phyloP scores from a whole-genome alignment of 129 eudicot species.

The Artemisia argyi region DNA sequence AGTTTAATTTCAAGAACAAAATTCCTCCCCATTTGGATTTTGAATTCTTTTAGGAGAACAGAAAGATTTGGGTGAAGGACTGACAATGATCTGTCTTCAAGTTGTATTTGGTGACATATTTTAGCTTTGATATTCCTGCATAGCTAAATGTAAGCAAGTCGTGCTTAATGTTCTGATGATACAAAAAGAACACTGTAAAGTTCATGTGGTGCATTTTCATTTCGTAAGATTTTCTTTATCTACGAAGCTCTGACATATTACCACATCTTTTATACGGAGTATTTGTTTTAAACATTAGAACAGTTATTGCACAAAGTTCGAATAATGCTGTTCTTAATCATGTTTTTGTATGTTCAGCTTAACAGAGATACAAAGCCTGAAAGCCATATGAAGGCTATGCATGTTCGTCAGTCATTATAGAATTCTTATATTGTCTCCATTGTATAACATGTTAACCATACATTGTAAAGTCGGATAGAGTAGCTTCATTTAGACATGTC shows the following conservation, averaged over 20 bases:
- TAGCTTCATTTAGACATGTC: too few relatives aligned
- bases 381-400: too few relatives aligned
- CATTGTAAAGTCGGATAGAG: too few relatives aligned
- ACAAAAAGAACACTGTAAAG: conserved; percentile 29
- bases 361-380: too few relatives aligned
- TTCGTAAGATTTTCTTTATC: conserved; percentile 8
- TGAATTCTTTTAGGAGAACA: background rate
- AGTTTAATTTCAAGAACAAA: conserved; percentile 8
- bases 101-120: conserved; percentile 26
- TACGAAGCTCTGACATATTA: background rate
- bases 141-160: conserved; percentile 13
- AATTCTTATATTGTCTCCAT: too few relatives aligned
- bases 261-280: background rate
- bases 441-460: too few relatives aligned
- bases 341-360: background rate
- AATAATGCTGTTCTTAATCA: background rate
- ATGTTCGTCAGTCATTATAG: too few relatives aligned
- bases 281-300: background rate
- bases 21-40: conserved; percentile 25
- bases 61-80: conserved; percentile 21
- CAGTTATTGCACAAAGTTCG: conserved; percentile 2
- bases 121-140: conserved; percentile 13
- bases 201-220: conserved; percentile 24
- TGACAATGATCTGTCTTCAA: conserved; percentile 20
- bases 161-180: conserved; percentile 21